Percentiles rank a stretch among this genome's conserved stretches.
Evolutionary conservation across 1,284 basidiomycete species (phyloP).

Genomic region (Takashimella koratensis): DNA sequence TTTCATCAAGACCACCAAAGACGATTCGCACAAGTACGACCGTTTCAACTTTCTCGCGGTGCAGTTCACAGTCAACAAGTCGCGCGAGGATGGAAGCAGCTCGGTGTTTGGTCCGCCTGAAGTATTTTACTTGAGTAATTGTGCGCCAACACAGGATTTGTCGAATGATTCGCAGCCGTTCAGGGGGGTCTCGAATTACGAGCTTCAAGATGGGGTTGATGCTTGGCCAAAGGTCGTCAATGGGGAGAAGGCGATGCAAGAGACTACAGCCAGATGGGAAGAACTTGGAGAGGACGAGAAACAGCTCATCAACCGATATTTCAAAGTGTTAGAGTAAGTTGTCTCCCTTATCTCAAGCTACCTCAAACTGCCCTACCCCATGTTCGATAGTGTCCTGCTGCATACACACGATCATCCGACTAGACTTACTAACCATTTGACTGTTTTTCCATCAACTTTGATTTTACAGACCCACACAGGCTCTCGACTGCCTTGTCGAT

Average conservation of each 20-base stretch:
- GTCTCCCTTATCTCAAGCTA: too few species aligned
- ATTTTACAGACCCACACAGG: conserved; percentile 10
- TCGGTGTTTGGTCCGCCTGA: not conserved
- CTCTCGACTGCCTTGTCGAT: conserved; percentile 16
- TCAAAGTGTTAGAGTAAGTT: too few species aligned
- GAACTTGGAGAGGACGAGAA: conserved; percentile 15
- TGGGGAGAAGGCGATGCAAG: conserved; percentile 30
- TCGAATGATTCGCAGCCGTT: not conserved
- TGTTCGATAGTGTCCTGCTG: too few species aligned
- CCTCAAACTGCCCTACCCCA: too few species aligned
- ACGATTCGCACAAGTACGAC: conserved; percentile 26
- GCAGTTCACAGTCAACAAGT: conserved; percentile 30
- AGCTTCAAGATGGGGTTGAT: conserved; percentile 22
- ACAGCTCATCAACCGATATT: too few species aligned
- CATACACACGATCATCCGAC: too few species aligned
- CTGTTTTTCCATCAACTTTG: not conserved
- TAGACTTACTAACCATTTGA: too few species aligned
- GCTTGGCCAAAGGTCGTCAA: conserved; percentile 44
- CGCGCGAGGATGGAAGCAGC: too few species aligned
- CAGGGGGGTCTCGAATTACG: conserved; percentile 39
- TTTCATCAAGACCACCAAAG: conserved; percentile 21
- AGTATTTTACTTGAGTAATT: conserved; percentile 38
- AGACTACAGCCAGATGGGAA: conserved; percentile 23
- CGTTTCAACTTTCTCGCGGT: conserved; percentile 49
- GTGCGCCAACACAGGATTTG: conserved; percentile 19